Conservation (phyloP, 2,329 filamentous ascomycete species). For the Xylaria sp. region DNA sequence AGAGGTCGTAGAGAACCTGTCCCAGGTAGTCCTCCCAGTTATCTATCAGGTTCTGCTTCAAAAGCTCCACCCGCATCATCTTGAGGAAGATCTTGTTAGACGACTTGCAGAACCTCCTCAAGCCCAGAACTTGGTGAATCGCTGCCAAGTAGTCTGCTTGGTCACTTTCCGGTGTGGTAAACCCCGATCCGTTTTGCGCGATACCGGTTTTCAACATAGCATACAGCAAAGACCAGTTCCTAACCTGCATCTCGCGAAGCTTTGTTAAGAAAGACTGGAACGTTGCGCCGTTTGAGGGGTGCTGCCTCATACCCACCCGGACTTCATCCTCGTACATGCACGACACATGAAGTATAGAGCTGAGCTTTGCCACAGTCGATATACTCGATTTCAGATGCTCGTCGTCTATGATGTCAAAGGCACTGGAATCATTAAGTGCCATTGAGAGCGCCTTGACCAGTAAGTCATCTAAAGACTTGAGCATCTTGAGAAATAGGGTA, state of each 20-base stretch:
- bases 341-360: slow-evolving; percentile 76
- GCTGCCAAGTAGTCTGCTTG: slow-evolving; percentile 78
- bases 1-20: slow-evolving; percentile 81
- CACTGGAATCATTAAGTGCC: slow-evolving; percentile 65
- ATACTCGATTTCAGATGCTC: slow-evolving; percentile 75
- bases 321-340: slow-evolving; percentile 84
- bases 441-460: slow-evolving; percentile 71
- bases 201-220: slow-evolving; percentile 76
- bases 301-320: slow-evolving; percentile 71
- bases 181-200: slow-evolving; percentile 64
- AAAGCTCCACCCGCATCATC: slow-evolving; percentile 82
- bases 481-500: slow-evolving; percentile 70
- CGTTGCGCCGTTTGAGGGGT: slow-evolving; percentile 60
- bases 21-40: slow-evolving; percentile 86
- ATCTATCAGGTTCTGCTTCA: slow-evolving; percentile 74
- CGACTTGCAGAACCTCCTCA: slow-evolving; percentile 81
- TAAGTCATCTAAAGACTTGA: slow-evolving; percentile 79
- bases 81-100: slow-evolving; percentile 88
- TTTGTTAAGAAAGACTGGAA: slow-evolving; percentile 65
- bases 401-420: slow-evolving; percentile 84
- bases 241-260: slow-evolving; percentile 83
- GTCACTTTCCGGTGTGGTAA: slow-evolving; percentile 69
- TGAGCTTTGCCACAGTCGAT: slow-evolving; percentile 69
- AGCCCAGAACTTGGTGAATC: slow-evolving; percentile 81
- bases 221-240: slow-evolving; percentile 88